Evolutionary conservation across 441 rosid species (phyloP).

Genomic region (Brassica hybrid): DNA sequence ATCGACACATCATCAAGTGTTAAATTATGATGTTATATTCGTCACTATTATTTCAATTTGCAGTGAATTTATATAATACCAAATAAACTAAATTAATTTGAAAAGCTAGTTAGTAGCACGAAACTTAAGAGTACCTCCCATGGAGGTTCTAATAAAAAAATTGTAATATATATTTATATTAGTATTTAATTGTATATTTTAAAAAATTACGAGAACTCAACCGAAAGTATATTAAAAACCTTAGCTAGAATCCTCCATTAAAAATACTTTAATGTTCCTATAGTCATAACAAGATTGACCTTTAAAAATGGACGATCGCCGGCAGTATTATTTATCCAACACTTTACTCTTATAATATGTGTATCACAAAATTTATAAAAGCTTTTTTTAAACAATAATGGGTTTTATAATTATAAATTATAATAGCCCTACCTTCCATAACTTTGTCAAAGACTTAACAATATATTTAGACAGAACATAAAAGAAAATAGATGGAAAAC

Average conservation of each 20-base stretch:
- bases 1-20: background rate
- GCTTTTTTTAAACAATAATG: background rate
- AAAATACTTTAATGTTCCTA: background rate
- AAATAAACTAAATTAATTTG: background rate
- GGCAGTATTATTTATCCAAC: constrained; percentile 5
- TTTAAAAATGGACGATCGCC: constrained; percentile 21
- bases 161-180: too few species aligned
- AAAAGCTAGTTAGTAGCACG: constrained; percentile 3
- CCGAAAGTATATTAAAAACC: too few species aligned
- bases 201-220: too few species aligned
- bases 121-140: background rate
- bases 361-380: background rate
- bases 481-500: constrained; percentile 7
- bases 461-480: background rate
- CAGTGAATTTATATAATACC: background rate
- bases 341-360: background rate
- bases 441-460: constrained; percentile 1
- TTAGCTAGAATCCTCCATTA: too few species aligned
- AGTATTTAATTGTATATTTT: too few species aligned
- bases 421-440: constrained; percentile 11
- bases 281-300: constrained; percentile 26
- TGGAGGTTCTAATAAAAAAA: too few species aligned
- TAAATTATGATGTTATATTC: background rate
- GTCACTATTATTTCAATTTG: background rate
- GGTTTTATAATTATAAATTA: background rate